phyloP scores from a whole-genome alignment of 495 filamentous ascomycete species.

The Penicillium psychrofluorescens region DNA sequence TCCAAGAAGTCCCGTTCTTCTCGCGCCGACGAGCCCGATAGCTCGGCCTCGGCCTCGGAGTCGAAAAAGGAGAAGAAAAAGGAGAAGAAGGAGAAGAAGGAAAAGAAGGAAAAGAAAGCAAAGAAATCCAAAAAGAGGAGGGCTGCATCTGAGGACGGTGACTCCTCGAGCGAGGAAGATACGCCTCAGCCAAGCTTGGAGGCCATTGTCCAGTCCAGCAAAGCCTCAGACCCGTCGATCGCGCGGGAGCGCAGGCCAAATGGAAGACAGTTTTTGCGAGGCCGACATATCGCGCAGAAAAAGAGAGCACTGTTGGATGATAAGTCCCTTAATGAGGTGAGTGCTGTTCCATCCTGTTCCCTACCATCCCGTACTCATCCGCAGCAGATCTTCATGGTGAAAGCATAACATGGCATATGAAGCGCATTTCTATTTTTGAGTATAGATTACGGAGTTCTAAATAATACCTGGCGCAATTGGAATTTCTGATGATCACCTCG shows the following conservation, averaged over 20 bases:
- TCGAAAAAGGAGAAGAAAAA: conserved; percentile 34
- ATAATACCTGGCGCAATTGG: too few species aligned
- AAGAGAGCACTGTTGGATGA: conserved; percentile 63
- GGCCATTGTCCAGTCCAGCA: conserved; percentile 13
- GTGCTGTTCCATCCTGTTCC: conserved; percentile 1
- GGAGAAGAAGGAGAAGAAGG: too few species aligned
- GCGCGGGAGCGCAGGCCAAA: conserved; percentile 38
- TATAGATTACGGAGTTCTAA: too few species aligned
- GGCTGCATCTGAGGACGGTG: conserved; percentile 28
- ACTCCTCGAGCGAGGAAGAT: conserved; percentile 8
- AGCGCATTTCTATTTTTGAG: too few species aligned
- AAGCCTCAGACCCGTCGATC: conserved; percentile 13
- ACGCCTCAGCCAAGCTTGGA: conserved; percentile 6
- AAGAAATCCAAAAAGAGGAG: conserved; percentile 46
- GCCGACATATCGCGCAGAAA: conserved; percentile 73
- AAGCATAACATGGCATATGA: conserved; percentile 25
- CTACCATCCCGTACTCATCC: conserved; percentile 24
- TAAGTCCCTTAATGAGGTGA: conserved; percentile 70
- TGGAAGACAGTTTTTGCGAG: conserved; percentile 56
- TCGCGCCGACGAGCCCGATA: conserved; percentile 5
- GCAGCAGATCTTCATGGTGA: conserved; percentile 67
- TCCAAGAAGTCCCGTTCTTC: conserved; percentile 15
- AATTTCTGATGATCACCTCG: too few species aligned
- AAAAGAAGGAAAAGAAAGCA: conserved; percentile 22
- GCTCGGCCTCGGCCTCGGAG: conserved; percentile 8